Base-by-base conservation (phyloP, 1,284 basidiomycete species). In the Fomitopsis schrenkii region DNA sequence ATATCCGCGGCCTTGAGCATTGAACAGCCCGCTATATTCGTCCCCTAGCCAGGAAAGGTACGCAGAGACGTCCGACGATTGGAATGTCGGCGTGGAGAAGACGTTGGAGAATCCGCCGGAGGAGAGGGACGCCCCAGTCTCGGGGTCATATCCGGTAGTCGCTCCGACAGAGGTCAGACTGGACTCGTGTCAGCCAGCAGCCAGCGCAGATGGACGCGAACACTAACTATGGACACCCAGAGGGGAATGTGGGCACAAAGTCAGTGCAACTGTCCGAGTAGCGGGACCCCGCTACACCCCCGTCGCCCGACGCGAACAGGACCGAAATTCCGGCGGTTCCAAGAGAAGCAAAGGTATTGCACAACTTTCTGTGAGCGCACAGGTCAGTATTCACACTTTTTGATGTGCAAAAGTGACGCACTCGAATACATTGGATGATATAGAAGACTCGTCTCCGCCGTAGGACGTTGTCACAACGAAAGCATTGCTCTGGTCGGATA, bases 201-300 rank as follows among this genome's bases (percentile, higher is more conserved):
- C 38, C 12, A 15, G 12, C 1, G 12, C 12, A 30, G 30, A 64
- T 73, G 2, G 66, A 12, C 17, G 45, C 41, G 35, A 1, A 19
- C 15, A 60, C 76, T 69, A 73, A 85, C 86, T 80, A 60, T 79
- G 82, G 63, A 85, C 86, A 83, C 22, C 74, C 75, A 17, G 83
- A 79, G n/a, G 90, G 90, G 81, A 92, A 92, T 0, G 72, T 77
- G 12, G 90, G 88, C 60, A 88, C 80, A 80, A 92, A 92, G 12
- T 76, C 71, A 22, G 69, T 68, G 57, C 66, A 78, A 59, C 78
- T 80, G 14, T 40, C 38, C 3, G 74, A 80, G 28, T 82, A 82
- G 17, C 81, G 74, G n/a, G 85, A 85, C 22, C 77, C 82, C 26
- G 87, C 83, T 22, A 91, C 89, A 61, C 88, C 88, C 56, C 69